Evolutionary conservation across 129 eudicot species (phyloP).

Genomic region (Escallonia herrerae): DNA sequence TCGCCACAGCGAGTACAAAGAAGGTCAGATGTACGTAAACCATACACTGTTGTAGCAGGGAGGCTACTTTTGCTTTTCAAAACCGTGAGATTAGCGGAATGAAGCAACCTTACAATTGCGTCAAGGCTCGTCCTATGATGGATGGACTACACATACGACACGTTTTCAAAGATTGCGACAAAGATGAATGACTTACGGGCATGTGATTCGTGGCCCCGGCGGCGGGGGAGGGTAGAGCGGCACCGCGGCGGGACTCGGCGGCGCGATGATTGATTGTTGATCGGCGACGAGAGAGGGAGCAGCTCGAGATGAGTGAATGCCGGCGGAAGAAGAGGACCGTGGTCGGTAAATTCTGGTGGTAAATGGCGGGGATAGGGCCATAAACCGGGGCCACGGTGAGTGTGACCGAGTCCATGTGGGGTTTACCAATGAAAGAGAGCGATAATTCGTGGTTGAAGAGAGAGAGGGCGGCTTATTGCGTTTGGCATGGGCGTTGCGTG

Average conservation of each 20-base stretch:
- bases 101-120: neutral
- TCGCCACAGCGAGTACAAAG: neutral
- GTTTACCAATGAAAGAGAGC: neutral
- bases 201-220: slow-evolving; percentile 15
- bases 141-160: neutral
- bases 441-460: neutral
- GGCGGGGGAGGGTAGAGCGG: slow-evolving; percentile 14
- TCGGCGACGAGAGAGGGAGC: slow-evolving; percentile 7
- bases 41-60: neutral
- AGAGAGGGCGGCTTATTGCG: neutral
- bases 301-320: neutral
- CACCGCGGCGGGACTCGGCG: slow-evolving; percentile 10
- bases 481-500: neutral
- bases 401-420: slow-evolving; percentile 23
- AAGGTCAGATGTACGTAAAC: neutral
- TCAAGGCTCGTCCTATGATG: too few relatives aligned
- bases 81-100: neutral
- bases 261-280: slow-evolving; percentile 1
- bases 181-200: slow-evolving; percentile 16
- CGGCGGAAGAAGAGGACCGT: neutral
- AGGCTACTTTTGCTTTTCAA: neutral
- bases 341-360: slow-evolving; percentile 17
- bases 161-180: neutral
- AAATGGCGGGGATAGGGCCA: slow-evolving; percentile 8
- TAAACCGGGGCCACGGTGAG: slow-evolving; percentile 11